These are phyloP conservation scores for Pichia sp. DNA, from an alignment of 1,139 yeast genomes.

Conservation along the genomic window DNA sequence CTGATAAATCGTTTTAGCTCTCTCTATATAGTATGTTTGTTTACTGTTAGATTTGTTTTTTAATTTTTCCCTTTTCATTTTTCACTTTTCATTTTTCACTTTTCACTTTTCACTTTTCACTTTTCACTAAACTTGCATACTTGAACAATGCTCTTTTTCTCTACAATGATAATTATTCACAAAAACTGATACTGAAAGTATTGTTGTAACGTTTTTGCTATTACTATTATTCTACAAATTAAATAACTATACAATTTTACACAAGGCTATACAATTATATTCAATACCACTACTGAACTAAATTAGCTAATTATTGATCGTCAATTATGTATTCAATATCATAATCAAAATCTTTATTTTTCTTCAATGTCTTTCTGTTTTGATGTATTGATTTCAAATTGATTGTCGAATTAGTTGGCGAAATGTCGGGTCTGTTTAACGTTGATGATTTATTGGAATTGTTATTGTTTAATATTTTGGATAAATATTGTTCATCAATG, in stretches of 20 bases:
- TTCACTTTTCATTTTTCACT: too few relatives aligned
- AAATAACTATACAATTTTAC: too few relatives aligned
- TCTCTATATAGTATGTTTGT: too few relatives aligned
- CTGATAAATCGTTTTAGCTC: too few relatives aligned
- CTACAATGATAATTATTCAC: too few relatives aligned
- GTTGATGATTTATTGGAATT: not conserved
- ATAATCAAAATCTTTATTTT: not conserved
- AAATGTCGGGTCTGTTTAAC: conserved; percentile 2
- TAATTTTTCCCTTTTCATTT: too few relatives aligned
- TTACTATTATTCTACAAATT: not conserved
- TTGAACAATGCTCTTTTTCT: too few relatives aligned
- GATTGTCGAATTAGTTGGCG: conserved; percentile 4
- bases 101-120: too few relatives aligned
- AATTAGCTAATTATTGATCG: not conserved
- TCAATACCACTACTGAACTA: not conserved
- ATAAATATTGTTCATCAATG: conserved; percentile 25
- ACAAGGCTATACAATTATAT: not conserved
- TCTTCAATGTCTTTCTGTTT: not conserved
- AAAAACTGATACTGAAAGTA: too few relatives aligned
- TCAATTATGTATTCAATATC: conserved; percentile 15
- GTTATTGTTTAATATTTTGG: not conserved
- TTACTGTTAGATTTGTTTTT: too few relatives aligned
- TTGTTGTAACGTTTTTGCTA: too few relatives aligned
- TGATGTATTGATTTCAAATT: not conserved
- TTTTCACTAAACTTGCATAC: too few relatives aligned